Base-by-base conservation (phyloP, 2,329 filamentous ascomycete genomes). In the Diaporthe helianthi region DNA sequence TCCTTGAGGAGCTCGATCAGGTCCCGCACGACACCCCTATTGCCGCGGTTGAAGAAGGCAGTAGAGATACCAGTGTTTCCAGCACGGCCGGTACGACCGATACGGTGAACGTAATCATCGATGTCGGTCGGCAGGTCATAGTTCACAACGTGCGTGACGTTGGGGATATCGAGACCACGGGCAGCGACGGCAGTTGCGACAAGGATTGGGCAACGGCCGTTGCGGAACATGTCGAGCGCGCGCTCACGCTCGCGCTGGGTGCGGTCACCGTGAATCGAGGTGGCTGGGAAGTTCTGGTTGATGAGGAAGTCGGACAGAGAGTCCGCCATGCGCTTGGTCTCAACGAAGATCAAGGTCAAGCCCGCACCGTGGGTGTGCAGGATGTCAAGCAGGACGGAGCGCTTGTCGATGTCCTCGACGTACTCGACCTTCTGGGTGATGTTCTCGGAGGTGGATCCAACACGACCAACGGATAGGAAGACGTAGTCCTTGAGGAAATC, bases 401-500 rank as follows among this genome's bases (percentile, higher is more conserved):
- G 94, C 90, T 99, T 99, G 88, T 99, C 96, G 72, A 89, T 84
- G 76, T 98, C 96, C 84, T 98, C 95, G 71, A 98, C 79, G 76
- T 98, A 98, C 84, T 98, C 95, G 68, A 99, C 90, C 87, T 97
- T 97, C 83, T 99, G 96, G 67, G 96, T 98, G 73, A 99, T 98
- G 88, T 98, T 99, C 89, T 98, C 95, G n/a, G 96, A 98, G 38
- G 96, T 98, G 64, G 96, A 98, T 82, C 96, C 96, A 71, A 98
- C 96, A 89, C 96, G 95, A 78, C 95, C 96, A 75, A 99, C 96
- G 19, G 96, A 99, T 77, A 99, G 88, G 90, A 99, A 99, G 78
- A 99, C 90, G 85, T 99, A 99, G 80, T 99, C 96, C 87, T 97
- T 98, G 79, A 99, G 85, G 89, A 99, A 99, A 81, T 99, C 96